Evolutionary conservation across 2,329 filamentous ascomycete genomes (phyloP).

Genomic region (Ascochyta pisi): DNA sequence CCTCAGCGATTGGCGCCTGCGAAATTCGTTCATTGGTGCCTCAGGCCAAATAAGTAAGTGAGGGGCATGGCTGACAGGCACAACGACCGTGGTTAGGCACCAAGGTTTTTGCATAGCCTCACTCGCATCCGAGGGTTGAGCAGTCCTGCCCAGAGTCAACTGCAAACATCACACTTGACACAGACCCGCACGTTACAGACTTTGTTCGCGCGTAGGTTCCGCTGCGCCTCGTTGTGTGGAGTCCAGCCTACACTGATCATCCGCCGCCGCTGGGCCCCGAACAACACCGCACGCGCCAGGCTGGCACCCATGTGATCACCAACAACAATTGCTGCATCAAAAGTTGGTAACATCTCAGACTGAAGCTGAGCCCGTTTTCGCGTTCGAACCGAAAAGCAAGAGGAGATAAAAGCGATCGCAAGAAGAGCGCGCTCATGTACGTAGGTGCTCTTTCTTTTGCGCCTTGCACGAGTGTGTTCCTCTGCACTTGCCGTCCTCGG

Average conservation of each 20-base stretch:
- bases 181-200: slow-evolving; percentile 26
- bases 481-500: background rate
- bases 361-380: slow-evolving; percentile 28
- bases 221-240: slow-evolving; percentile 34
- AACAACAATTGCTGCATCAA: background rate
- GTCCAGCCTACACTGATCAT: slow-evolving; percentile 24
- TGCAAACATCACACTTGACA: slow-evolving; percentile 26
- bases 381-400: slow-evolving; percentile 19
- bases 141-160: slow-evolving; percentile 14
- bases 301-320: slow-evolving; percentile 28
- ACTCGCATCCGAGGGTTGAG: background rate
- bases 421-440: slow-evolving; percentile 43
- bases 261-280: slow-evolving; percentile 8
- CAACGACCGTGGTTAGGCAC: no score
- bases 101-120: slow-evolving; percentile 34
- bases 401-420: slow-evolving; percentile 23
- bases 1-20: slow-evolving; percentile 24
- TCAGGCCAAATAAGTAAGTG: slow-evolving; percentile 23
- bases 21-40: slow-evolving; percentile 25
- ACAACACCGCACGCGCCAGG: slow-evolving; percentile 35
- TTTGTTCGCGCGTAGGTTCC: slow-evolving; percentile 20
- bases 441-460: slow-evolving; percentile 36
- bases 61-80: slow-evolving; percentile 30
- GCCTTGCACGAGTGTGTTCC: background rate
- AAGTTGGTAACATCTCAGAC: background rate